These are phyloP conservation scores for Tuber aestivum DNA, from an alignment of 495 filamentous ascomycete genomes.

Conservation along the genomic window DNA sequence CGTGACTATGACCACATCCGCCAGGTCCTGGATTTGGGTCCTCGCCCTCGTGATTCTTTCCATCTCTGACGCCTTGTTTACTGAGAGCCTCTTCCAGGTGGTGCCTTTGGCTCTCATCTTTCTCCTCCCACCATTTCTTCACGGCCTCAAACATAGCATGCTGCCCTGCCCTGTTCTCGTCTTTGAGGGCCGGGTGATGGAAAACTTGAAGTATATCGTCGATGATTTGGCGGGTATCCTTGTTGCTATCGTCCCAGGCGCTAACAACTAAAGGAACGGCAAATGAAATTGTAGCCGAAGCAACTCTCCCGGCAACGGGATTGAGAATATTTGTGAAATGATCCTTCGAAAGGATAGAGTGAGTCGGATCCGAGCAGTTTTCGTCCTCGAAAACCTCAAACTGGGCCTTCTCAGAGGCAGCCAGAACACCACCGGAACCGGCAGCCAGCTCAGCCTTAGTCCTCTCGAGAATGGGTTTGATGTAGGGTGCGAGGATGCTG, in stretches of 20 bases:
- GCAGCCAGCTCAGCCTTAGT: conserved; percentile 77
- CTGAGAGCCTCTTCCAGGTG: conserved; percentile 65
- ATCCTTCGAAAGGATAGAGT: conserved; percentile 89
- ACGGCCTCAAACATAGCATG: conserved; percentile 72
- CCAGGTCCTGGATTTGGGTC: conserved; percentile 36
- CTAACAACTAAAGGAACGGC: conserved; percentile 75
- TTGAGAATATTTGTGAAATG: conserved; percentile 84
- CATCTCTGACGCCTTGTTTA: conserved; percentile 64
- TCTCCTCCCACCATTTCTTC: conserved; percentile 68
- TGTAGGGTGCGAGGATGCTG: conserved; percentile 71
- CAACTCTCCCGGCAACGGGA: conserved; percentile 73
- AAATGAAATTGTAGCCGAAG: conserved; percentile 69
- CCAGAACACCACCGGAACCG: conserved; percentile 74
- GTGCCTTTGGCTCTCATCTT: conserved; percentile 54
- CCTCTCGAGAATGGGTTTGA: conserved; percentile 75
- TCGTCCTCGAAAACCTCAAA: conserved; percentile 76
- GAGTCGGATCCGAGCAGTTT: conserved; percentile 67
- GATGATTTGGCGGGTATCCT: conserved; percentile 61
- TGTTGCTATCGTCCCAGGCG: conserved; percentile 69
- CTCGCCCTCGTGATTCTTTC: conserved; percentile 66
- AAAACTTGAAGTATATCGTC: conserved; percentile 71
- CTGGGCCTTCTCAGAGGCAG: conserved; percentile 71
- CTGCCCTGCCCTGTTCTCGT: conserved; percentile 67
- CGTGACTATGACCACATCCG: conserved; percentile 30
- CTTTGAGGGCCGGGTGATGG: conserved; percentile 73